These are phyloP conservation scores for Trichoderma parareesei DNA, from an alignment of 495 filamentous ascomycete genomes.

Conservation along the genomic window DNA sequence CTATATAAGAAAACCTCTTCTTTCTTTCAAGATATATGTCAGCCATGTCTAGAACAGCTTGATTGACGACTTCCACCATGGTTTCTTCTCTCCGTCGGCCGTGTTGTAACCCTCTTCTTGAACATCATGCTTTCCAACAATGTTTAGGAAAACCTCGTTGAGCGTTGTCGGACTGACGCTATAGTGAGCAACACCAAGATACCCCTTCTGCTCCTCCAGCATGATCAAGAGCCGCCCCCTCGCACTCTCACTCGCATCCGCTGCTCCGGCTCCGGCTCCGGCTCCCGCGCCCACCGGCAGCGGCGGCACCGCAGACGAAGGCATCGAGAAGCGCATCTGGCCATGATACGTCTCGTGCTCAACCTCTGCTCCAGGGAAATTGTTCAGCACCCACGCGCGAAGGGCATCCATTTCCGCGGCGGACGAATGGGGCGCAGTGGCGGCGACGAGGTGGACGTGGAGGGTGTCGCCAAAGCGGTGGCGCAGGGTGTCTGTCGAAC, in stretches of 20 bases:
- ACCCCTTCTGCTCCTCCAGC: conserved; percentile 21
- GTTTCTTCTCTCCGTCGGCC: background rate
- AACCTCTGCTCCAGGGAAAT: conserved; percentile 45
- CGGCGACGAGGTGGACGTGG: conserved; percentile 55
- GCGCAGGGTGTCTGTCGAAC: conserved; percentile 46
- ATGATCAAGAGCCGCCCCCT: conserved; percentile 14
- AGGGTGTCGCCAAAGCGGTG: conserved; percentile 45
- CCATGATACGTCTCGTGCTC: conserved; percentile 63
- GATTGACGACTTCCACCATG: background rate
- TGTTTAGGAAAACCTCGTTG: conserved; percentile 16
- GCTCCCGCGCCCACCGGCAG: too few species aligned
- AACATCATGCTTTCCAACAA: conserved; percentile 16
- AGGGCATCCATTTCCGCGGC: conserved; percentile 50
- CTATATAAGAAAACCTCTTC: background rate
- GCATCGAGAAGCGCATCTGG: conserved; percentile 61
- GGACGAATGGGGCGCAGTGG: conserved; percentile 52
- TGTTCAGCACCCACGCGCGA: conserved; percentile 45
- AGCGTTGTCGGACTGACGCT: conserved; percentile 18
- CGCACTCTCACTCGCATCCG: background rate
- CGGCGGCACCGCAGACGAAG: conserved; percentile 22
- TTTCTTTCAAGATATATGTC: background rate
- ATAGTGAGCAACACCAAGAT: conserved; percentile 23
- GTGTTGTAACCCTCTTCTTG: conserved; percentile 21
- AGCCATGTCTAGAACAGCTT: background rate
- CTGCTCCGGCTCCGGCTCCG: background rate